These are phyloP conservation scores for Paspalum vaginatum DNA, from an alignment of 176 grass and related monocot genomes.

Conservation along the genomic window DNA sequence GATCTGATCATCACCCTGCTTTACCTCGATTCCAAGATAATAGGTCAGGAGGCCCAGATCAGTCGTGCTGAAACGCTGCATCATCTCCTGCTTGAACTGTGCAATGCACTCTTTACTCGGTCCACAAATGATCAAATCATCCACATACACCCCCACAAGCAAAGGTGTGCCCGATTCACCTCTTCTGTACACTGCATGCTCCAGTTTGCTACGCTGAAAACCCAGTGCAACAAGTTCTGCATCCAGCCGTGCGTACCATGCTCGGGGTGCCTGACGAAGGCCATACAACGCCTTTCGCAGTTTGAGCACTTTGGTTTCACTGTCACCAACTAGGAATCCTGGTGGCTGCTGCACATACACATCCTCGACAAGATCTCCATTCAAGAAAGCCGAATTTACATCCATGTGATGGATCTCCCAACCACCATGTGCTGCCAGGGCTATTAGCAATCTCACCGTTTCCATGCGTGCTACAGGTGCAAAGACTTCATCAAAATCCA, in stretches of 20 bases:
- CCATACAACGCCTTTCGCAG: not conserved
- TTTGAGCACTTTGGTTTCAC: not conserved
- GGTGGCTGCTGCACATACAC: too few species aligned
- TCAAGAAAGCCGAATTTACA: too few species aligned
- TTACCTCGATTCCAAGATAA: not conserved
- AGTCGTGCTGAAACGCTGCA: not conserved
- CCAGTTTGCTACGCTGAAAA: not conserved
- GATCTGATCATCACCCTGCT: accelerated
- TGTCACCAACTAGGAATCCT: not conserved
- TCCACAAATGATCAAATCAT: not conserved
- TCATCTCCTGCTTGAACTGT: not conserved
- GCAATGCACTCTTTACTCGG: accelerated
- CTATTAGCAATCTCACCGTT: too few species aligned
- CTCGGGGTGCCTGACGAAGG: not conserved
- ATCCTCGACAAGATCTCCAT: too few species aligned
- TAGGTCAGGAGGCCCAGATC: not conserved
- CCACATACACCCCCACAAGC: not conserved
- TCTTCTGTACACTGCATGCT: not conserved
- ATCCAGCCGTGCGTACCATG: not conserved
- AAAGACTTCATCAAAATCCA: too few species aligned
- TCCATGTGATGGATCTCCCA: too few species aligned
- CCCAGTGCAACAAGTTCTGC: accelerated
- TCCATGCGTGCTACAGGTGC: too few species aligned
- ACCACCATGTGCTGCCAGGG: too few species aligned
- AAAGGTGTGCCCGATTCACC: accelerated